phyloP scores from a whole-genome alignment of 2,329 filamentous ascomycete species.

The Metarhizium guizhouense region DNA sequence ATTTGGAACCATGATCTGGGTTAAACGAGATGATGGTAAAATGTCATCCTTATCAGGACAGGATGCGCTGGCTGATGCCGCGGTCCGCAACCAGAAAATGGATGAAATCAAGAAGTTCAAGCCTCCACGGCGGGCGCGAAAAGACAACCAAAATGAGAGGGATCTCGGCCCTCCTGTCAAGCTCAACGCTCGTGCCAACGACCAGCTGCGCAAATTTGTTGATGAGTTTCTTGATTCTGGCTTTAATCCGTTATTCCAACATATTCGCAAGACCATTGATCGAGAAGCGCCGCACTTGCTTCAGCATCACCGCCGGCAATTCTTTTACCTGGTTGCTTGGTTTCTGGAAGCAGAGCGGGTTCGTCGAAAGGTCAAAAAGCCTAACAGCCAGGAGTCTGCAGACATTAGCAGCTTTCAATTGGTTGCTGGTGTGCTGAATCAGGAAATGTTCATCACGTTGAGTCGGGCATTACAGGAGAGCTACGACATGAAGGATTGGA shows the following conservation, averaged over 20 bases:
- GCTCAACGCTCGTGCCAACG: slow-evolving; percentile 65
- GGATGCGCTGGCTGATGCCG: slow-evolving; percentile 65
- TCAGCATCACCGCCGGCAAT: slow-evolving; percentile 70
- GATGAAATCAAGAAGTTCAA: slow-evolving; percentile 86
- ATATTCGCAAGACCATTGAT: slow-evolving; percentile 82
- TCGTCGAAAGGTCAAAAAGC: slow-evolving; percentile 53
- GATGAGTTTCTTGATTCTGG: slow-evolving; percentile 91
- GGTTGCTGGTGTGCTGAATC: slow-evolving; percentile 81
- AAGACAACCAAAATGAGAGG: slow-evolving; percentile 53
- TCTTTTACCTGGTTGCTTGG: slow-evolving; percentile 89
- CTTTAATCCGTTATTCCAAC: slow-evolving; percentile 84
- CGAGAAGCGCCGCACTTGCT: slow-evolving; percentile 77
- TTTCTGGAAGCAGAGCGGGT: slow-evolving; percentile 79
- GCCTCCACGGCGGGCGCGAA: slow-evolving; percentile 58
- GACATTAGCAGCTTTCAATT: slow-evolving; percentile 73
- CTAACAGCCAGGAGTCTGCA: slow-evolving; percentile 32
- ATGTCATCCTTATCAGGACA: slow-evolving; percentile 84
- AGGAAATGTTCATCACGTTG: slow-evolving; percentile 87
- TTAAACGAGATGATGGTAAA: slow-evolving; percentile 78
- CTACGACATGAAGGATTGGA: slow-evolving; percentile 78
- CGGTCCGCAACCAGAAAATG: slow-evolving; percentile 74
- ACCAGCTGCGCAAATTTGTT: slow-evolving; percentile 71
- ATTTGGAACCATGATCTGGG: slow-evolving; percentile 96
- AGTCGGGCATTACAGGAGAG: slow-evolving; percentile 74
- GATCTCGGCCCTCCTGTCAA: slow-evolving; percentile 69